These are phyloP conservation scores for Talaromyces islandicus DNA, from an alignment of 2,329 filamentous ascomycete genomes.

Conservation along the genomic window DNA sequence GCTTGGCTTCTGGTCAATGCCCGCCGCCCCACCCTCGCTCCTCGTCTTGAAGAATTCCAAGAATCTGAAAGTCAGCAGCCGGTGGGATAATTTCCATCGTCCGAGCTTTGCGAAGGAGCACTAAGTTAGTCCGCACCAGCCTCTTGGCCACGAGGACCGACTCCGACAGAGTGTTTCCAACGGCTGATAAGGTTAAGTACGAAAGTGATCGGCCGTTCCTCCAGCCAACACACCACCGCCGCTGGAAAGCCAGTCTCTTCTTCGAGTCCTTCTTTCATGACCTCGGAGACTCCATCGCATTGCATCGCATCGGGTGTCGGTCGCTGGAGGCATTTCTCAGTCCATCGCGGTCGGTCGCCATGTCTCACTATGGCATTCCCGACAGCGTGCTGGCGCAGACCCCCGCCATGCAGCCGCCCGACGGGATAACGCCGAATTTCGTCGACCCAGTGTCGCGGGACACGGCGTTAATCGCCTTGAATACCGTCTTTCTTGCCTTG, in stretches of 20 bases:
- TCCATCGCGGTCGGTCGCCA: not conserved
- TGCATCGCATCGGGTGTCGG: no score
- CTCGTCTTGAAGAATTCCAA: no score
- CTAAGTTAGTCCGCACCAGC: no score
- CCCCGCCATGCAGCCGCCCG: not conserved
- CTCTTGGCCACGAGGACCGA: not conserved
- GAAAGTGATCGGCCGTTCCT: not conserved
- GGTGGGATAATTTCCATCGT: not conserved
- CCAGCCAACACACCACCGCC: not conserved
- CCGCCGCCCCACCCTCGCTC: no score
- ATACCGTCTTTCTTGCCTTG: not conserved
- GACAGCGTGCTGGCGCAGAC: not conserved
- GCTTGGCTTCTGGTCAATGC: not conserved
- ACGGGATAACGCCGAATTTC: not conserved
- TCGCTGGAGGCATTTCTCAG: not conserved
- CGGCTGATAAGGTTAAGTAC: not conserved
- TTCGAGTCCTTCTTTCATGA: not conserved
- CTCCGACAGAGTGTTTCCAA: no score
- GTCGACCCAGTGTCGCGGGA: not conserved
- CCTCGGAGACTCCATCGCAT: not conserved
- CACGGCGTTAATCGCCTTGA: not conserved
- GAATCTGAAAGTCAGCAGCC: no score
- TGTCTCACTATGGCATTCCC: not conserved
- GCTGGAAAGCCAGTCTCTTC: not conserved
- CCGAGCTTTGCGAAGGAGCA: not conserved